phyloP scores from a whole-genome alignment of 2,329 filamentous ascomycete species.

The Tolypocladium endophyticum region DNA sequence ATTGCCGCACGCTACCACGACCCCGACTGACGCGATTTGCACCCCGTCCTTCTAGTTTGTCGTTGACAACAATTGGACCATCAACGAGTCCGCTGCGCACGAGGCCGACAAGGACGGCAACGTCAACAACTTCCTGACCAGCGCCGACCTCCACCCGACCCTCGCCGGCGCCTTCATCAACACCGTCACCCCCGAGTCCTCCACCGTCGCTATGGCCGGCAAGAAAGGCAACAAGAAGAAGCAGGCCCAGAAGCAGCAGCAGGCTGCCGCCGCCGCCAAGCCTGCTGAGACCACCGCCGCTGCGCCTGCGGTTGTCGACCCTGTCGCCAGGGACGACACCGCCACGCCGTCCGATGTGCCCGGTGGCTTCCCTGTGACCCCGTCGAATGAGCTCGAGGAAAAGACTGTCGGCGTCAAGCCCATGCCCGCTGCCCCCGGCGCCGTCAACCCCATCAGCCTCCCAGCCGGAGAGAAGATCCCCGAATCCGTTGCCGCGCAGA shows the following conservation, averaged over 20 bases:
- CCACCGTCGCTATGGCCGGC: constrained; percentile 57
- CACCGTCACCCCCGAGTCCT: constrained; percentile 58
- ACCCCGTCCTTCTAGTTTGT: constrained; percentile 60
- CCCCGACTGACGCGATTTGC: constrained; percentile 5
- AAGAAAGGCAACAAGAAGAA: constrained; percentile 43
- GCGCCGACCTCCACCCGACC: constrained; percentile 52
- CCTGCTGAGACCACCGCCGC: constrained; percentile 5
- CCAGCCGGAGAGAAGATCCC: constrained; percentile 75
- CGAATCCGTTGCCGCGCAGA: constrained; percentile 55
- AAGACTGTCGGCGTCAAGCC: constrained; percentile 49
- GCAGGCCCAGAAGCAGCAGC: constrained; percentile 13
- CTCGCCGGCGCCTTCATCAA: constrained; percentile 44
- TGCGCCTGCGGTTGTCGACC: background rate
- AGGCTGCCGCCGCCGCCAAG: constrained; percentile 6
- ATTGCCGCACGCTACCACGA: constrained; percentile 5
- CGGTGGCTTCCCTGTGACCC: constrained; percentile 55
- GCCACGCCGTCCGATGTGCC: constrained; percentile 27
- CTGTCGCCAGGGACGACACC: constrained; percentile 7
- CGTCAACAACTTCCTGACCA: constrained; percentile 83
- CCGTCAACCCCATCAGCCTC: constrained; percentile 70
- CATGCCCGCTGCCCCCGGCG: constrained; percentile 50
- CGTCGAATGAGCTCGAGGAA: constrained; percentile 37
- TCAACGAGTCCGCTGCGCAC: constrained; percentile 68
- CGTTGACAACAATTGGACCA: constrained; percentile 84
- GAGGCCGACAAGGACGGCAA: constrained; percentile 77